Conservation (phyloP, 805 yeast genomes). For the Barnettozyma sp. region DNA sequence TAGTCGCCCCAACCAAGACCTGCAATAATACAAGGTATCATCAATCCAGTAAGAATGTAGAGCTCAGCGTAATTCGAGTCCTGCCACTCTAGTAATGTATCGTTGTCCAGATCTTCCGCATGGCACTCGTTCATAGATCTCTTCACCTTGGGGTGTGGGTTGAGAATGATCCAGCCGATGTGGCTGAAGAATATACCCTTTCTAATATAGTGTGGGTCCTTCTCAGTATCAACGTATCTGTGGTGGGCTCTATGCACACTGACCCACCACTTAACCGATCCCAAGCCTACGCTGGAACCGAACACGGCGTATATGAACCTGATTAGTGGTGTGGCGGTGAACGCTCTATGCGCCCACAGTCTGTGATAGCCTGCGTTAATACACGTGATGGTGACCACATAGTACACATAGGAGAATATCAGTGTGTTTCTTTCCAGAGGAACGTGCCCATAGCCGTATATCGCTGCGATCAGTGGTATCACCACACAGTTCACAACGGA, state of each 20-base stretch:
- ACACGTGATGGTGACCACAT: slow-evolving; percentile 56
- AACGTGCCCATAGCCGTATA: slow-evolving; percentile 31
- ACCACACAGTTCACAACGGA: slow-evolving; percentile 42
- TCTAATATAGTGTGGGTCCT: slow-evolving; percentile 81
- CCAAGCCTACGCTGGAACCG: slow-evolving; percentile 71
- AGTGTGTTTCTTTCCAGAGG: slow-evolving; percentile 47
- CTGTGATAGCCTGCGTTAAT: slow-evolving; percentile 84
- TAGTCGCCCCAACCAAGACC: slow-evolving; percentile 69
- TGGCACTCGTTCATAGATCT: slow-evolving; percentile 27
- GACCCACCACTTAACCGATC: slow-evolving; percentile 75
- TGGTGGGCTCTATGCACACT: slow-evolving; percentile 86
- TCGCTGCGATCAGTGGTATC: slow-evolving; percentile 47
- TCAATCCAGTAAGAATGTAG: slow-evolving; percentile 42
- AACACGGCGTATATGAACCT: slow-evolving; percentile 46
- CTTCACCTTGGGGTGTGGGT: slow-evolving; percentile 51
- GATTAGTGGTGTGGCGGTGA: slow-evolving; percentile 38
- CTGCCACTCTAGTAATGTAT: slow-evolving; percentile 37
- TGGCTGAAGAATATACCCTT: slow-evolving; percentile 79
- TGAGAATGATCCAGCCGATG: slow-evolving; percentile 78
- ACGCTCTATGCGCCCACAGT: slow-evolving; percentile 59
- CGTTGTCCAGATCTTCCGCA: slow-evolving; percentile 58
- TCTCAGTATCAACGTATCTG: slow-evolving; percentile 78
- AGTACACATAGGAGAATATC: slow-evolving; percentile 46
- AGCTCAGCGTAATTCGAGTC: slow-evolving; percentile 37
- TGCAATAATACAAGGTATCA: slow-evolving; percentile 60